Evolutionary conservation across 306 rosid species (phyloP).

Genomic region (Comarum palustre): DNA sequence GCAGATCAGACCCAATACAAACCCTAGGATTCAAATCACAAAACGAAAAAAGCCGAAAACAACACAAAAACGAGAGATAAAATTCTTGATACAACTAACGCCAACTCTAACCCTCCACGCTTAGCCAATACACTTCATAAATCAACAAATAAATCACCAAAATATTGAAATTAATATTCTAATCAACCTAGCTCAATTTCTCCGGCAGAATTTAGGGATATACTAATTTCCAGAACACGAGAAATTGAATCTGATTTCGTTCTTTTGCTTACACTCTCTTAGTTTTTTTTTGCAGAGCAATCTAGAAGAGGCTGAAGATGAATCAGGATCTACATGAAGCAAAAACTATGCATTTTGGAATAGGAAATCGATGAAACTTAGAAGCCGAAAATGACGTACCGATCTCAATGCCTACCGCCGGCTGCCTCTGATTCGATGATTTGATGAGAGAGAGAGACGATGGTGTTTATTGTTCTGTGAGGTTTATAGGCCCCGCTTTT

Average conservation of each 20-base stretch:
- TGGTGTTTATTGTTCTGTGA: too few species aligned
- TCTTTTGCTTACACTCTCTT: background rate
- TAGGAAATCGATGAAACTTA: conserved; percentile 8
- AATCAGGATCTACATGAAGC: conserved; percentile 10
- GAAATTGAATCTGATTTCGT: background rate
- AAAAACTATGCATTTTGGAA: background rate
- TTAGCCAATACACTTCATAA: background rate
- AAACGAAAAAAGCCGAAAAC: background rate
- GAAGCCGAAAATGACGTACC: conserved; percentile 34
- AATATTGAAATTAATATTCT: background rate
- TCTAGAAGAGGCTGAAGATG: conserved; percentile 21
- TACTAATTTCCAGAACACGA: background rate
- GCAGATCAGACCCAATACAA: conserved; percentile 20
- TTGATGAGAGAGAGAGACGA: background rate
- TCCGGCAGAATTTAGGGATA: background rate
- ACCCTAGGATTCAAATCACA: conserved; percentile 33
- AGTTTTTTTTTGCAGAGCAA: conserved; percentile 17
- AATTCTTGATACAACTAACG: conserved; percentile 1
- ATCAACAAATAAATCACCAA: background rate
- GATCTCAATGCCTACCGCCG: conserved; percentile 40
- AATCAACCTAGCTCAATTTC: background rate
- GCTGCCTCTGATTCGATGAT: conserved; percentile 37
- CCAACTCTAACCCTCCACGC: conserved; percentile 6
- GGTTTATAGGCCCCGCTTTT: too few species aligned
- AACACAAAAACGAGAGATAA: background rate